Evolutionary conservation across 2,329 filamentous ascomycete species (phyloP), one percentile per base, ranked within the genome.

Genomic region (Pseudogymnoascus sp.): DNA sequence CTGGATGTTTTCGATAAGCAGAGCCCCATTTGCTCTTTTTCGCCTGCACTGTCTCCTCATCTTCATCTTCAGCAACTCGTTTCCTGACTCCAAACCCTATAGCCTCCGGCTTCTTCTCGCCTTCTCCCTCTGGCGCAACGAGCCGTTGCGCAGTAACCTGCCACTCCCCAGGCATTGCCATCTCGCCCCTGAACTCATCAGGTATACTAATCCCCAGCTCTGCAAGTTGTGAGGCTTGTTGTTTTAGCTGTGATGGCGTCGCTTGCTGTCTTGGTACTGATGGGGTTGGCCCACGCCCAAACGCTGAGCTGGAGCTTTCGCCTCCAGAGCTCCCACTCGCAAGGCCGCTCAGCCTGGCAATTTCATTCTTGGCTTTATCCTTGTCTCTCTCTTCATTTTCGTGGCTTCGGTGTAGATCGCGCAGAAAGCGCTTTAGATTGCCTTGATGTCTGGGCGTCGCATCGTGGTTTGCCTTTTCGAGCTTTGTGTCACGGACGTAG

Each of bases 101-200:
- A 7, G 71, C 67, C 31, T 75, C 71, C 63, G 68, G 72, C 50
- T 79, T 78, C 6, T 77, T 78, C 62, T 82, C 79, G 6, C 79
- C 75, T 28, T 75, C 74, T 31, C 72, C 73, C 26, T 74, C 73
- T 6, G 78, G 76, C 31, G 76, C 73, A n/a, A 74, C 67, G 33
- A 73, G 50, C 8, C 68, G 64, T 63, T 73, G 67, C 8, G 68
- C 66, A 64, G 84, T 87, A 10, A 88, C 84, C 0, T 91, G 86
- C 93, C 93, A 99, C 61, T 96, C 90, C 33, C 95, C 91, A 3
- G 89, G 87, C 79, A 97, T 86, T 4, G 93, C 92, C 84, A 97
- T 86, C 65, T 95, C 90, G 2, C 83, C 81, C 64, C 91, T 82
- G 63, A 91, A 86, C 67, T 89, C 87, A 50, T 90, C 87, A 0